Evolutionary conservation across 331 rosid genomes (phyloP).

Genomic region (Saraca asoca): DNA sequence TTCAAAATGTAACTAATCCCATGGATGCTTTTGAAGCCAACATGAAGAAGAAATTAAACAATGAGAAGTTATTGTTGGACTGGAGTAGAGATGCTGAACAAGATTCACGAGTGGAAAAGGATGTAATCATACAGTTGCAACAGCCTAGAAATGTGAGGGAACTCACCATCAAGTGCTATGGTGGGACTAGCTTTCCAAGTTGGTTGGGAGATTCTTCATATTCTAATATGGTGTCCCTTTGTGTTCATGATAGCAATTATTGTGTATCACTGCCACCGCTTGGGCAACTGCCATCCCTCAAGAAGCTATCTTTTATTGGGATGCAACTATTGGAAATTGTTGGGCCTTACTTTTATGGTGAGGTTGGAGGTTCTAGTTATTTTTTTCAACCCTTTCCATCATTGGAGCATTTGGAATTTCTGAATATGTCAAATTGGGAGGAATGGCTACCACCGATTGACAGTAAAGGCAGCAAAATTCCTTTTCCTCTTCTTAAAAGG

Average conservation of each 20-base stretch:
- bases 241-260: constrained; percentile 16
- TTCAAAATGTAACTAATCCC: too few species aligned
- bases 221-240: constrained; percentile 13
- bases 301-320: constrained; percentile 25
- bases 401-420: constrained; percentile 22
- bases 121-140: constrained; percentile 28
- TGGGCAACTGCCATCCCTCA: constrained; percentile 40
- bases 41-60: too few species aligned
- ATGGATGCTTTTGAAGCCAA: too few species aligned
- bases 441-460: constrained; percentile 27
- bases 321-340: constrained; percentile 17
- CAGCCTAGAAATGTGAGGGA: constrained; percentile 9
- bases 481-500: constrained; percentile 9
- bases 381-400: constrained; percentile 35
- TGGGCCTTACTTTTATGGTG: constrained; percentile 34
- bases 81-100: constrained; percentile 12
- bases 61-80: not conserved
- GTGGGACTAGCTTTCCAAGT: constrained; percentile 27
- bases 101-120: constrained; percentile 6
- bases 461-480: not conserved
- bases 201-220: constrained; percentile 30
- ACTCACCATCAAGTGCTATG: constrained; percentile 18
- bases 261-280: constrained; percentile 46
- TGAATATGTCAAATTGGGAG: constrained; percentile 31
- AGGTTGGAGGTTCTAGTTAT: not conserved